Conservation (phyloP, 192 early-diverging fungal species). For the Coemansia sp. region DNA sequence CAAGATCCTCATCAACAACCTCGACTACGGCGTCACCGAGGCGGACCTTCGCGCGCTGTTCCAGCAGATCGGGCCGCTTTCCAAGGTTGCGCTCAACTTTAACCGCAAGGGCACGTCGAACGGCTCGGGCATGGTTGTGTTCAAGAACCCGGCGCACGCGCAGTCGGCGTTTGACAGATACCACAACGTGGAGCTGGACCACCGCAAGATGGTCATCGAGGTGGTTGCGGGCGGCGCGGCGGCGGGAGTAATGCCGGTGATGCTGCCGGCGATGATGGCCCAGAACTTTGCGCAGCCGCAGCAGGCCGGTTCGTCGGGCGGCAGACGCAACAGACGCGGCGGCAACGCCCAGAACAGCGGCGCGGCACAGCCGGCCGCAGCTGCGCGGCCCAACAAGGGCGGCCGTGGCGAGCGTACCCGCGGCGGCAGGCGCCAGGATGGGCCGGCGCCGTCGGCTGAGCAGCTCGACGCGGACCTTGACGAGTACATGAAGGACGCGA, state of each 20-base stretch:
- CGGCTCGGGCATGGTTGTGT: slow-evolving; percentile 41
- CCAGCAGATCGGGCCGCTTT: slow-evolving; percentile 35
- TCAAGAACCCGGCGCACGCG: slow-evolving; percentile 38
- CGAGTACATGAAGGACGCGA: slow-evolving; percentile 46
- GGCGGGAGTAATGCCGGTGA: slow-evolving; percentile 20
- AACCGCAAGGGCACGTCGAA: slow-evolving; percentile 37
- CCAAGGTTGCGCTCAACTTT: slow-evolving; percentile 32
- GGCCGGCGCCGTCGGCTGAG: slow-evolving; percentile 23
- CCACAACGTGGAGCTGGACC: slow-evolving; percentile 41
- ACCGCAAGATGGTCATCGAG: slow-evolving; percentile 40
- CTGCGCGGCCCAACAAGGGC: not conserved
- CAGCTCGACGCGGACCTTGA: slow-evolving; percentile 49
- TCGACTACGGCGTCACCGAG: slow-evolving; percentile 48
- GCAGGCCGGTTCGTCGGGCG: slow-evolving; percentile 5
- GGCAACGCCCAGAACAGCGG: slow-evolving; percentile 6
- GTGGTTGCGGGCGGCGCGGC: slow-evolving; percentile 26
- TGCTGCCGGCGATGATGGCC: slow-evolving; percentile 35
- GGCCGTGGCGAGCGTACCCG: slow-evolving; percentile 5
- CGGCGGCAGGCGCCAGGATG: slow-evolving; percentile 6
- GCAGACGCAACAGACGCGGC: slow-evolving; percentile 1
- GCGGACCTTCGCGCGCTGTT: slow-evolving; percentile 43
- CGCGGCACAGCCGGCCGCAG: not conserved
- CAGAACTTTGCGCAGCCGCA: slow-evolving; percentile 12
- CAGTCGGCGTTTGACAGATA: slow-evolving; percentile 31
- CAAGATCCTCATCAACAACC: slow-evolving; percentile 47